A percentile compares a stretch with the other conserved stretches of the same genome.
Evolutionary conservation across 225 moss, liverwort and hornwort genomes (phyloP).

Genomic region (Marchantia polymorpha): DNA sequence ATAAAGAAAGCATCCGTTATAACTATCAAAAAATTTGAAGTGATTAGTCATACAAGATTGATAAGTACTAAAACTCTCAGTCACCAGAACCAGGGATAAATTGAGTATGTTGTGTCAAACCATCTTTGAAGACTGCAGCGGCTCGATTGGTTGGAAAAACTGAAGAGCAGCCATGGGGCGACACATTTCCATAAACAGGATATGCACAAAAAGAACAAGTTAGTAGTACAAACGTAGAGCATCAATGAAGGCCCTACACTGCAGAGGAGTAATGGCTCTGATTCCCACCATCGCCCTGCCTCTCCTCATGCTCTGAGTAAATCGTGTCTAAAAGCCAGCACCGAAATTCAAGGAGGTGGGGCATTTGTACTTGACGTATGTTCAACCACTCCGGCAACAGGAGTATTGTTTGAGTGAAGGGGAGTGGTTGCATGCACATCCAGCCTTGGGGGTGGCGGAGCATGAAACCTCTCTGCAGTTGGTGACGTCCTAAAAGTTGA

Average conservation of each 20-base stretch:
- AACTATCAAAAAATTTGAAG: too few species aligned
- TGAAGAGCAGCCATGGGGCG: slow-evolving; percentile 12
- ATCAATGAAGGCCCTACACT: slow-evolving; percentile 29
- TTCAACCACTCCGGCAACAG: slow-evolving; percentile 33
- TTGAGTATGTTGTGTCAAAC: slow-evolving; percentile 9
- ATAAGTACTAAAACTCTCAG: background rate
- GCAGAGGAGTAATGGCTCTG: slow-evolving; percentile 24
- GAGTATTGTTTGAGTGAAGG: slow-evolving; percentile 26
- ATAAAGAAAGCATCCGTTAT: too few species aligned
- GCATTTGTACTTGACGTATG: slow-evolving; percentile 37
- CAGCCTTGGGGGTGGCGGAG: slow-evolving; percentile 63
- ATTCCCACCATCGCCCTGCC: slow-evolving; percentile 20
- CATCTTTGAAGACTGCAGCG: slow-evolving; percentile 3
- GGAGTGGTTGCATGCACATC: slow-evolving; percentile 36
- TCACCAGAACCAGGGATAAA: background rate
- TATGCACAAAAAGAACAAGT: slow-evolving; percentile 46
- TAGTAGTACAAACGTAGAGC: slow-evolving; percentile 46
- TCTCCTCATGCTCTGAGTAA: slow-evolving; percentile 22
- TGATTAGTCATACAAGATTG: too few species aligned
- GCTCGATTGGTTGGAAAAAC: background rate
- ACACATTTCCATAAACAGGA: slow-evolving; percentile 28
- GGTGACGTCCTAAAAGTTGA: slow-evolving; percentile 53
- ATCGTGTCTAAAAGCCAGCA: slow-evolving; percentile 17
- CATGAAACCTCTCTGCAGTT: slow-evolving; percentile 75
- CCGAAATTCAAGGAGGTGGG: slow-evolving; percentile 30